Evolutionary conservation across 495 filamentous ascomycete species (phyloP), one percentile per base, ranked within the genome.

Genomic region (Clavariopsis aquatica): DNA sequence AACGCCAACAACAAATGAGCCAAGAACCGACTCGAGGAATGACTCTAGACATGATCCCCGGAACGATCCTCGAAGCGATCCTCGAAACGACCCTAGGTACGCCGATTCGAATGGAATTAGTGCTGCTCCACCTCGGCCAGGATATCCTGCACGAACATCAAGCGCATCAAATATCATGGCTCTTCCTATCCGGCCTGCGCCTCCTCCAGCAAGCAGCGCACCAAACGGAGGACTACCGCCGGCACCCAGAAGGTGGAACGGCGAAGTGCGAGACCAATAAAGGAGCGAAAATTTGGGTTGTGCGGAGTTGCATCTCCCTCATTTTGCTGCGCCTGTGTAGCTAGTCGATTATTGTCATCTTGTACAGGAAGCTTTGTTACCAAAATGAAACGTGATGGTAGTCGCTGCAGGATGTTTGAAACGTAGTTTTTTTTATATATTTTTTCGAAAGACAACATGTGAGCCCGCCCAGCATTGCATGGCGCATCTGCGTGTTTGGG

Each of bases 91-190:
- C n/a, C 19, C 29, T 10, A 58, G 23, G 43, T 51, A 56, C 31
- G 7, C 60, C n/a, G 59, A 68, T 8, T 13, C 60, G 17, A 68
- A 68, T 43, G 65, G 65, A 5, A 22, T 36, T 3, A 20, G 27
- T 8, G 22, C 62, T 8, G 49, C 64, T 19, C 64, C 68, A 34
- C 47, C 64, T n/a, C 65, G 69, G 20, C 69, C 69, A 23, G 8
- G 31, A 17, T 71, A 71, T 55, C 69, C 69, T 20, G 38, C 49
- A n/a, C 49, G 69, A 27, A 68, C 69, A 9, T 68, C 64, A 13
- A 71, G 69, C 41, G 64, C 65, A n/a, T 60, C 63, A 8, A 71
- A 68, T 29, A 68, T 54, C 31, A 68, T 71, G 69, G 38, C 64
- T 53, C 52, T 71, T 20, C 69, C 69, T 4, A 68, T 71, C 45